Evolutionary conservation across 2,329 filamentous ascomycete species (phyloP), one percentile per base, ranked within the genome.

Genomic region (Huntiella savannae): DNA sequence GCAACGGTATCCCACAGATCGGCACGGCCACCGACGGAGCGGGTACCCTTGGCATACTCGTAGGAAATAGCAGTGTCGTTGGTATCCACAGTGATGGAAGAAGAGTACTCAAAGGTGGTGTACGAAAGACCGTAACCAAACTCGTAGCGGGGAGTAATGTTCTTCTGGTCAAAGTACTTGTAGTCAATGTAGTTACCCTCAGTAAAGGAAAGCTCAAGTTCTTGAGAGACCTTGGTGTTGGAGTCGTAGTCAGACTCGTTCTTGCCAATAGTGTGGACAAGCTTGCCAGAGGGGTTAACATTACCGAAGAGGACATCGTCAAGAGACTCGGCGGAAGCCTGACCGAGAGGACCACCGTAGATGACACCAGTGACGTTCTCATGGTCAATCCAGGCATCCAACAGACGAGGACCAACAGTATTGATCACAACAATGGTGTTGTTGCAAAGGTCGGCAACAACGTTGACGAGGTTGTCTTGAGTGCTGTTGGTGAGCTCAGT

Each of bases 341-440:
- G 73, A 1, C 77, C 77, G 0, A 76, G 76, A 0, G 79, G 61
- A 53, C 79, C 75, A 3, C 73, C 76, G 52, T 74, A 74, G 0
- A 82, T 63, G 12, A 81, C 61, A 1, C 69, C 75, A 1, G 74
- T 79, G 34, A 82, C 69, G 50, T 81, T 80, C 10, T 66, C 61
- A 49, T 82, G 68, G 41, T 79, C 69, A 49, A 75, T 63, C 62
- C 73, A 82, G 1, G 62, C 60, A 49, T 79, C 75, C 0, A 80
- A 68, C 0, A 77, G 57, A 2, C 76, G 65, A 6, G 69, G 63
- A 0, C 77, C 77, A 1, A 75, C 72, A 36, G 77, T 79, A 58
- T 81, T 75, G 5, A 80, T 64, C 0, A 79, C 62, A 0, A 80
- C 77, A 15, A 81, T 65, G 1, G 77, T 79, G 50, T 73, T 78